Conservation (phyloP, 129 eudicot species). For the Tanacetum coccineum region DNA sequence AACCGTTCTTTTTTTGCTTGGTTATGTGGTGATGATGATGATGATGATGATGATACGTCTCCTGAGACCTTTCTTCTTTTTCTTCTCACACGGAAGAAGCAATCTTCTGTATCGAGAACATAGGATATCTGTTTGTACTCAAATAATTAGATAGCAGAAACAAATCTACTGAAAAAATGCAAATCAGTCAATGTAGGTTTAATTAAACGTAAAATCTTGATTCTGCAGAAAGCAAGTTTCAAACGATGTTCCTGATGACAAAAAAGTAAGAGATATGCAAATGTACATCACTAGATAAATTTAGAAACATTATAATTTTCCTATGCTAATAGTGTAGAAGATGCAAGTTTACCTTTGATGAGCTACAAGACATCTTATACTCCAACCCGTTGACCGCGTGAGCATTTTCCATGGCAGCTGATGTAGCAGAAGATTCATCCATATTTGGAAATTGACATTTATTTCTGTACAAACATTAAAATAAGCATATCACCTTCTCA, state of each 20-base stretch:
- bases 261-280: neutral
- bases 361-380: conserved; percentile 76
- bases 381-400: conserved; percentile 71
- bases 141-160: conserved; percentile 11
- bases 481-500: conserved; percentile 1
- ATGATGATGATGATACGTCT: conserved; percentile 20
- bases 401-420: conserved; percentile 58
- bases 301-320: neutral
- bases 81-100: conserved; percentile 51
- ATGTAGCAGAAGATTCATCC: conserved; percentile 52
- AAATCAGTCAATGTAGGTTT: neutral
- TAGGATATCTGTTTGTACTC: conserved; percentile 66
- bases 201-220: neutral
- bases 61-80: conserved; percentile 29
- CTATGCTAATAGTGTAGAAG: neutral
- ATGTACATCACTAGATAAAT: neutral
- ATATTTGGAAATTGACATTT: conserved; percentile 41
- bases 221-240: neutral
- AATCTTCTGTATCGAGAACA: conserved; percentile 93
- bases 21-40: conserved; percentile 24
- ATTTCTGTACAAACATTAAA: conserved; percentile 50
- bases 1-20: conserved; percentile 50
- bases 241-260: neutral
- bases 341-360: conserved; percentile 59
- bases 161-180: neutral